Base-by-base conservation (phyloP, 2,329 filamentous ascomycete species). In the Ascochyta koolunga region DNA sequence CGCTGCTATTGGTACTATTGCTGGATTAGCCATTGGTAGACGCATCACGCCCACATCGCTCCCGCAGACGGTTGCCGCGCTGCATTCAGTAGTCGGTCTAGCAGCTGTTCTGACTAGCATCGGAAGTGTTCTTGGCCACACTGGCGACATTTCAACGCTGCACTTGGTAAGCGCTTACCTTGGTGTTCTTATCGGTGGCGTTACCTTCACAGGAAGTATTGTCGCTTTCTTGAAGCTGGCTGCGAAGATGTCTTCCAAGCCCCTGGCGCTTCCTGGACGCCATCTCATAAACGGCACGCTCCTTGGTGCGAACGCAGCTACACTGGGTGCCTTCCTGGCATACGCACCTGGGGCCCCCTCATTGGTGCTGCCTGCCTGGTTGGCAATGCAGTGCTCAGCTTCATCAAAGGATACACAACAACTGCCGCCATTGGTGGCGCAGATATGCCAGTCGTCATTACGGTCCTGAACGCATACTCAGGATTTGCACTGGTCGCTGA, bases 401-500 rank as follows among this genome's bases (percentile, higher is more conserved):
- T 96, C 73, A 78, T 89, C 58, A 93, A 96, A 72, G 92, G 92
- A 7, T 96, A 86, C 69, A 96, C 91, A 0, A 96, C 91, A 0
- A 96, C 92, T 0, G 84, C 91, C 2, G 90, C 90, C 0, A 96
- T 96, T 67, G 92, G 92, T 19, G 92, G 91, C n/a, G 91, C 91
- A 11, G 92, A 96, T 68, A 96, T 96, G 91, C 91, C 89, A 13
- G 91, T 96, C 5, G 90, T 95, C 27, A 96, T 96, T 59, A 96
- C 91, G 0, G 91, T 96, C 1, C 77, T 96, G 18, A 96, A 96
- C 64, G 91, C 91, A 0, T 96, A 96, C 71, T 93, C 90, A 41
- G 92, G 92, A 11, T 96, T 96, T 53, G 92, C 92, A 0, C 82
- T 96, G 2, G 91, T 96, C 0, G 91, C 92, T 0, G 91, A 96